These are phyloP conservation scores for Microdochium bolleyi DNA, from an alignment of 2,329 filamentous ascomycete species.

Conservation along the genomic window DNA sequence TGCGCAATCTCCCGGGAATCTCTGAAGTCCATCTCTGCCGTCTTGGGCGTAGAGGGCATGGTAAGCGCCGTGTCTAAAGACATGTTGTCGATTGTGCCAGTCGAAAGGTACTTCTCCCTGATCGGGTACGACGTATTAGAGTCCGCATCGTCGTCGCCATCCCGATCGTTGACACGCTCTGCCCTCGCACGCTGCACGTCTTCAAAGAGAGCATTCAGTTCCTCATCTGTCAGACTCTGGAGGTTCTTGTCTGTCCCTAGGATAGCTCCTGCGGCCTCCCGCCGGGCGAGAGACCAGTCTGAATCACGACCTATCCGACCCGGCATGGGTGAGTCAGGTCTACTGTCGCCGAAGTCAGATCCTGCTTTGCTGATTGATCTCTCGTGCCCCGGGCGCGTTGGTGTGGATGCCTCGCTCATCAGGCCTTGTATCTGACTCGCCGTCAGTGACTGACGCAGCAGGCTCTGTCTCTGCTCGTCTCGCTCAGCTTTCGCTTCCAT, in stretches of 20 bases:
- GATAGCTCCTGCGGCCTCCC: slow-evolving; percentile 88
- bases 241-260: slow-evolving; percentile 89
- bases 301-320: slow-evolving; percentile 67
- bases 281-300: slow-evolving; percentile 89
- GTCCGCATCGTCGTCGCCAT: slow-evolving; percentile 83
- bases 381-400: slow-evolving; percentile 63
- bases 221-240: slow-evolving; percentile 81
- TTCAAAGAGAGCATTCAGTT: slow-evolving; percentile 87
- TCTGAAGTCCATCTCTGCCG: slow-evolving; percentile 67
- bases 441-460: slow-evolving; percentile 75
- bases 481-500: slow-evolving; percentile 91
- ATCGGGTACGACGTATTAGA: slow-evolving; percentile 81
- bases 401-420: slow-evolving; percentile 46
- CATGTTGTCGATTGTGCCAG: slow-evolving; percentile 90
- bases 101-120: slow-evolving; percentile 92
- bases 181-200: slow-evolving; percentile 86
- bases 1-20: slow-evolving; percentile 79
- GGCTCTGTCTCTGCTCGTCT: slow-evolving; percentile 75
- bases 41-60: slow-evolving; percentile 84
- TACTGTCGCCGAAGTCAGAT: slow-evolving; percentile 71
- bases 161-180: slow-evolving; percentile 61
- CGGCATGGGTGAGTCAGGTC: slow-evolving; percentile 73
- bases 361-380: slow-evolving; percentile 69
- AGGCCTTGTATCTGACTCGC: slow-evolving; percentile 54
- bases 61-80: slow-evolving; percentile 91